phyloP scores from a whole-genome alignment of 106 monocot species.

The Narthecium ossifragum region DNA sequence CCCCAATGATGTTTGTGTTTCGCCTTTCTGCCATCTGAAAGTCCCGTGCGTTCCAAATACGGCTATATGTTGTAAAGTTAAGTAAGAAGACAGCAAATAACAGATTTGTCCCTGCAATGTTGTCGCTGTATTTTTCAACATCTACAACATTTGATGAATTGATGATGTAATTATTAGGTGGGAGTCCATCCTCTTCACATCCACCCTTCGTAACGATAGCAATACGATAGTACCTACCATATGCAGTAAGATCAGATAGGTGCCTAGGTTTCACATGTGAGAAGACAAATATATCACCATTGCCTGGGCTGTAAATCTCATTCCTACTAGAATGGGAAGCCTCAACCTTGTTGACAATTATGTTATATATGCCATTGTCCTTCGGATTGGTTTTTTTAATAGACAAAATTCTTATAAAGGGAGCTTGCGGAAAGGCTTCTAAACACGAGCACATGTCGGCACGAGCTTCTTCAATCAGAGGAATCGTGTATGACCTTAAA shows the following conservation, averaged over 20 bases:
- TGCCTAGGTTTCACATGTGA: conserved; percentile 11
- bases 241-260: conserved; percentile 5
- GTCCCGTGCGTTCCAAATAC: conserved; percentile 15
- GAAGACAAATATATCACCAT: conserved; percentile 18
- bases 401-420: conserved; percentile 5
- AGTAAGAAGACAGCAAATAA: conserved; percentile 20
- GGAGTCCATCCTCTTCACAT: not conserved
- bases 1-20: not conserved
- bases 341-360: not conserved
- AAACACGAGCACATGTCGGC: conserved; percentile 9
- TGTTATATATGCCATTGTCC: not conserved
- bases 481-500: conserved; percentile 7
- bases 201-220: conserved; percentile 7
- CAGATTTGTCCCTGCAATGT: not conserved
- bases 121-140: not conserved
- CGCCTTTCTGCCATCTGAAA: not conserved
- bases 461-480: conserved; percentile 20
- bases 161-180: not conserved
- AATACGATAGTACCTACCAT: conserved; percentile 6
- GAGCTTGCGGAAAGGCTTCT: conserved; percentile 6
- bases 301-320: conserved; percentile 15
- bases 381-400: not conserved
- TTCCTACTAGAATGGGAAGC: not conserved
- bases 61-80: conserved; percentile 20
- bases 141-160: not conserved